Evolutionary conservation across 2,329 filamentous ascomycete genomes (phyloP).

Genomic region (Cladophialophora carrionii): DNA sequence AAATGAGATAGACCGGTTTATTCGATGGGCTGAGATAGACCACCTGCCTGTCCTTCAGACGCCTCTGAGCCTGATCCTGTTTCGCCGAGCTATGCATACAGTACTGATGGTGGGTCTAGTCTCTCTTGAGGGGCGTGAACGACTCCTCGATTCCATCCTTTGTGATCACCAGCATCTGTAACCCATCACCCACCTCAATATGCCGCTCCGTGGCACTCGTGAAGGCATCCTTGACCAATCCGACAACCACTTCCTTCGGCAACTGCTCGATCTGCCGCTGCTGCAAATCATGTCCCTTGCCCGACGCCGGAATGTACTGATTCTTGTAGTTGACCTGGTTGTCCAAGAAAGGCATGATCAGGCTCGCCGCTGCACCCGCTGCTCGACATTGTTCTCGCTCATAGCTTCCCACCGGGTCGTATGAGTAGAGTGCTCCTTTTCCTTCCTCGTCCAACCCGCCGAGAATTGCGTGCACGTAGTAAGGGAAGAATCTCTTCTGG

Average conservation of each 20-base stretch:
- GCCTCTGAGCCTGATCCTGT: constrained; percentile 10
- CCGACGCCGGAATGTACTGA: constrained; percentile 87
- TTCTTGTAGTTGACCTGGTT: constrained; percentile 99
- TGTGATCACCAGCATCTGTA: constrained; percentile 95
- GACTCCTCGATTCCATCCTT: constrained; percentile 85
- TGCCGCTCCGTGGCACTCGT: constrained; percentile 97
- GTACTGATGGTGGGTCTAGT: constrained; percentile 57
- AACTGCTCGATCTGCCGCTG: constrained; percentile 67
- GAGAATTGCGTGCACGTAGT: constrained; percentile 94
- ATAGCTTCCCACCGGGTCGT: constrained; percentile 97
- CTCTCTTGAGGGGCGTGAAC: constrained; percentile 82
- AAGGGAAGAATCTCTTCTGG: constrained; percentile 97
- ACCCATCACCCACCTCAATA: constrained; percentile 94
- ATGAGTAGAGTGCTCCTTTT: constrained; percentile 91
- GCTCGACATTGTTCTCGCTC: constrained; percentile 95
- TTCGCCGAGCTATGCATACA: constrained; percentile 33
- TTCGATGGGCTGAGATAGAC: background rate
- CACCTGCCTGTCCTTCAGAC: constrained; percentile 6
- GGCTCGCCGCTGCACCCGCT: constrained; percentile 83
- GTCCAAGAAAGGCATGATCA: constrained; percentile 99
- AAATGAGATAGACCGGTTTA: background rate
- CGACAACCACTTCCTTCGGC: constrained; percentile 68
- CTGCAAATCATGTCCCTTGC: constrained; percentile 77
- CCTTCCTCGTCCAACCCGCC: constrained; percentile 94
- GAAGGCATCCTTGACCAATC: constrained; percentile 94